Evolutionary conservation across 2,329 filamentous ascomycete genomes (phyloP).

Genomic region (Penicillium occitanis): DNA sequence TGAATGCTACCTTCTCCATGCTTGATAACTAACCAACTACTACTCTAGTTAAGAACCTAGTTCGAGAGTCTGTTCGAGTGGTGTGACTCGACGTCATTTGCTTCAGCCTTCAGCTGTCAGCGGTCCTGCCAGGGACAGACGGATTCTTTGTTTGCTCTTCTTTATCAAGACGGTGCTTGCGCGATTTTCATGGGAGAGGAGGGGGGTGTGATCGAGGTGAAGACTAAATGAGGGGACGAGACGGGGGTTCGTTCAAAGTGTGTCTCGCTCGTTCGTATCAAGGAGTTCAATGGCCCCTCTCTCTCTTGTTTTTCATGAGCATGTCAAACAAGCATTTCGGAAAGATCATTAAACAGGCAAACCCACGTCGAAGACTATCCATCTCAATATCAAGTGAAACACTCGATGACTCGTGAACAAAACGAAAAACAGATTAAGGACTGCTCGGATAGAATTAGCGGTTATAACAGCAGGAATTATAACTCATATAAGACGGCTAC

Average conservation of each 20-base stretch:
- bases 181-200: neutral
- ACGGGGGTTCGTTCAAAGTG: neutral
- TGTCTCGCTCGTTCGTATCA: neutral
- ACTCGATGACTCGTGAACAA: constrained; percentile 7
- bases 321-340: neutral
- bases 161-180: neutral
- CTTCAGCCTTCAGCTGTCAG: neutral
- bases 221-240: neutral
- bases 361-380: neutral
- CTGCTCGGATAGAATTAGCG: neutral
- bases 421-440: constrained; percentile 10
- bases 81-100: constrained; percentile 8
- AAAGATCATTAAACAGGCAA: neutral
- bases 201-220: neutral
- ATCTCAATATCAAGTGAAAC: neutral
- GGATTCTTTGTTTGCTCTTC: neutral
- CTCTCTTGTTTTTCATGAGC: neutral
- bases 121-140: neutral
- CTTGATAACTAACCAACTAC: neutral
- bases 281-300: neutral
- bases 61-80: neutral
- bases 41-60: neutral
- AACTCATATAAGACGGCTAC: constrained; percentile 1
- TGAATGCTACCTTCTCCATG: constrained; percentile 7
- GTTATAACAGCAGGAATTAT: constrained; percentile 9